Percentiles rank a stretch among this genome's conserved stretches.
These are phyloP conservation scores for Aspergillus sp. DNA, from an alignment of 2,329 filamentous ascomycete genomes.

Conservation along the genomic window DNA sequence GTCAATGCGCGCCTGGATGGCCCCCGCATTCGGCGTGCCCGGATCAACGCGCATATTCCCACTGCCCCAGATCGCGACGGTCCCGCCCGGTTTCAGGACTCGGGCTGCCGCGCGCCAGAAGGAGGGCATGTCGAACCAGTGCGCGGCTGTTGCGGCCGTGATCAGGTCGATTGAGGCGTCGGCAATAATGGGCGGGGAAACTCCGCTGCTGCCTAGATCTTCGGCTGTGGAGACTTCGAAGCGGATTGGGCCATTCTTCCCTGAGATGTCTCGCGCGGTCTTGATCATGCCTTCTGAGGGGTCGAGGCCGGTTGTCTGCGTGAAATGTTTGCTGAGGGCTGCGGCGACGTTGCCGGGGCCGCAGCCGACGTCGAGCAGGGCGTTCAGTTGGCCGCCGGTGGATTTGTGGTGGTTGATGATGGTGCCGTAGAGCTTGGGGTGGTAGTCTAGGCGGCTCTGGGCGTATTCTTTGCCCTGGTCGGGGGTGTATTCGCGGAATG, in stretches of 20 bases:
- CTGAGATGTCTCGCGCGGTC: constrained; percentile 37
- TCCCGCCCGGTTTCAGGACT: constrained; percentile 6
- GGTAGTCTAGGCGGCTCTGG: constrained; percentile 52
- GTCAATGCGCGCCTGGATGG: constrained; percentile 45
- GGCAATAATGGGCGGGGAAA: not conserved
- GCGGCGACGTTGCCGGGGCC: constrained; percentile 55
- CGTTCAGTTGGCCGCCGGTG: constrained; percentile 45
- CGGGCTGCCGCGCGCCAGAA: constrained; percentile 6
- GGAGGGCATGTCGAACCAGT: constrained; percentile 12
- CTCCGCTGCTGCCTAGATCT: constrained; percentile 16
- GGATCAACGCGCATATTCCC: constrained; percentile 19
- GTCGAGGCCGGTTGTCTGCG: constrained; percentile 51
- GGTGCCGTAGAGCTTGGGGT: constrained; percentile 46
- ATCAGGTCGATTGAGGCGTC: constrained; percentile 6
- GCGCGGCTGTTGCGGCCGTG: constrained; percentile 2
- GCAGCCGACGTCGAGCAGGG: constrained; percentile 57
- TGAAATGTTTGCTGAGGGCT: constrained; percentile 49
- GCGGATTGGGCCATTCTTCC: constrained; percentile 32
- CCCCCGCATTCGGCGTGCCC: constrained; percentile 41
- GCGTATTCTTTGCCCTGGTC: constrained; percentile 33
- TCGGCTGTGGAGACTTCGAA: constrained; percentile 50
- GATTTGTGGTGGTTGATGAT: constrained; percentile 50
- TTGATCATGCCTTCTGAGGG: constrained; percentile 55
- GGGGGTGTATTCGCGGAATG: constrained; percentile 23
- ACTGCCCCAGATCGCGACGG: constrained; percentile 14